These are phyloP conservation scores for Kandelia obovata DNA, from an alignment of 345 rosid genomes.

Conservation along the genomic window DNA sequence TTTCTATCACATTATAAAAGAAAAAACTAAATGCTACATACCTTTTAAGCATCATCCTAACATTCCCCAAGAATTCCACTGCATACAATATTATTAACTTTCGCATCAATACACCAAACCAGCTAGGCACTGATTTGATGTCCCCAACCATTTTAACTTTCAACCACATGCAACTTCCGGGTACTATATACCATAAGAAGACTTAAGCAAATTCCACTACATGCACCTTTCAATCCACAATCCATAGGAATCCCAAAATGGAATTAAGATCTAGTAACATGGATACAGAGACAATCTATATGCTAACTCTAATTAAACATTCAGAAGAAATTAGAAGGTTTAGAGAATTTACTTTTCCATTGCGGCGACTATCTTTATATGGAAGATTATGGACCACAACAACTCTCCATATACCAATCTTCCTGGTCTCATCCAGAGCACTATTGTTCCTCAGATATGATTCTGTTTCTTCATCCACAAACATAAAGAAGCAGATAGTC, in stretches of 20 bases:
- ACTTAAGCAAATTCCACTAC: neutral
- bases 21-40: slow-evolving; percentile 1
- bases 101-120: neutral
- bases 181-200: neutral
- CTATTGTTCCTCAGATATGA: slow-evolving; percentile 61
- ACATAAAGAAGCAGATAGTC: slow-evolving; percentile 88
- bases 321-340: neutral
- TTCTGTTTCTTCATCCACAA: slow-evolving; percentile 94
- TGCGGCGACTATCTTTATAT: slow-evolving; percentile 83
- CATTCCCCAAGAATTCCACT: neutral
- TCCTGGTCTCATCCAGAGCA: slow-evolving; percentile 49
- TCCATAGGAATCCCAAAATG: neutral
- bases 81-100: neutral
- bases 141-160: neutral
- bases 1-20: neutral
- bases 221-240: slow-evolving; percentile 8
- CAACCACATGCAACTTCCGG: neutral
- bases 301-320: neutral
- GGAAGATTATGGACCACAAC: slow-evolving; percentile 87
- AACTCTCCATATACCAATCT: slow-evolving; percentile 85
- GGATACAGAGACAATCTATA: neutral
- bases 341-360: slow-evolving; percentile 64
- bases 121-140: neutral
- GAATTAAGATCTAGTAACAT: neutral
- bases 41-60: neutral